phyloP scores from a whole-genome alignment of 148 eudicot species.

The Chenopodium suecicum region DNA sequence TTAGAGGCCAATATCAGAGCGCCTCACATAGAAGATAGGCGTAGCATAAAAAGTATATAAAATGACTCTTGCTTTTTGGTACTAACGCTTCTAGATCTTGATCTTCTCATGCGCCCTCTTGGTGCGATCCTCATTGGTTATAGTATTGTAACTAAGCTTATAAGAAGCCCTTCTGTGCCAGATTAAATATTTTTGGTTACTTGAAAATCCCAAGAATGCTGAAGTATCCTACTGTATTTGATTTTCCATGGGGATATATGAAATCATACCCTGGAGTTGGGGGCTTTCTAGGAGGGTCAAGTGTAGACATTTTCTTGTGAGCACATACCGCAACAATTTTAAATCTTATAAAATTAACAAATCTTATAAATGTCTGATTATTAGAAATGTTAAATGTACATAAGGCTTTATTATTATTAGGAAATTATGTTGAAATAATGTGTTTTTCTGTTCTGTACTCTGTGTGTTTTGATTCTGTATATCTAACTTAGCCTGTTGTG shows the following conservation, averaged over 20 bases:
- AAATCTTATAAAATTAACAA: background rate
- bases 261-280: background rate
- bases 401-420: background rate
- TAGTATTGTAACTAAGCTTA: background rate
- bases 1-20: background rate
- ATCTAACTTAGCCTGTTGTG: constrained; percentile 10
- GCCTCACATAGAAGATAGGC: background rate
- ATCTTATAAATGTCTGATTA: background rate
- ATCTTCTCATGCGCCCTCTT: background rate
- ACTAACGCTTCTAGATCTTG: background rate
- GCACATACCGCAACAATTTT: background rate
- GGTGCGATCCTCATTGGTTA: background rate
- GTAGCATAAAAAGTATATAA: background rate
- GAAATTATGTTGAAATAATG: background rate
- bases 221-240: background rate
- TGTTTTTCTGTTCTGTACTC: background rate
- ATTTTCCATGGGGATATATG: background rate
- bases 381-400: background rate
- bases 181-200: background rate
- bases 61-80: too few relatives aligned
- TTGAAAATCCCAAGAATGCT: background rate
- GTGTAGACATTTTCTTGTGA: background rate
- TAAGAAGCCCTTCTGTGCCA: background rate
- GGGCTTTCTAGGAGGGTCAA: background rate
- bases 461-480: background rate